Base-by-base conservation (phyloP, 2,329 filamentous ascomycete species). In the Malbranchea zuffiana region DNA sequence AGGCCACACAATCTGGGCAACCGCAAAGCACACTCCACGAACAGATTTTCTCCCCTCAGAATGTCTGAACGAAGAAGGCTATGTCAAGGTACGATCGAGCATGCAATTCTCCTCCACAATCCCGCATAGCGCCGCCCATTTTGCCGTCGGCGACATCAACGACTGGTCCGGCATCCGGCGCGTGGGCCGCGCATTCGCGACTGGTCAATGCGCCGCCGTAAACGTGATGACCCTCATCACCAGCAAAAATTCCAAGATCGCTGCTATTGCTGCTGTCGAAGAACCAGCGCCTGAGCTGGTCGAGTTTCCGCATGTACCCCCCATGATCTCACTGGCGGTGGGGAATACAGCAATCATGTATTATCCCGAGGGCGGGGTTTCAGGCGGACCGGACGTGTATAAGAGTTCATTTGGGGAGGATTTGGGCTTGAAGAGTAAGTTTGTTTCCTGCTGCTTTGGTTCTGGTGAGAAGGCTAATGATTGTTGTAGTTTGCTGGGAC, bases 51-150 rank as follows among this genome's bases (percentile, higher is more conserved):
- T 30, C 8, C 27, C 27, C n/a, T 8, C 27, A 8, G 27, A 30
- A 15, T 11, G 11, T 10, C 16, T 30, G 16, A 15, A 30, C 13
- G 8, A 30, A 15, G 27, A 30, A 15, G 27, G 27, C 8, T 30
- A 10, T 15, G 27, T 30, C 10, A 30, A 30, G 27, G 27, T 30
- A 8, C 13, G n/a, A 8, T 15, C 27, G 8, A 30, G 27, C 8
- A 30, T 30, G 27, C 27, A 30, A 30, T 30, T 30, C 16, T 8
- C 10, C 27, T 11, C 27, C n/a, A 30, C 27, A 8, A 30, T 30
- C 16, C 27, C 27, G n/a, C n/a, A 30, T 15, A n/a, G 11, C 8
- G 13, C 27, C 8, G n/a, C 16, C 13, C 27, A 30, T 30, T 30
- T 30, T 15, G 27, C 27, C 13, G 8, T 15, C 13, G 27, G 27